These are phyloP conservation scores for Phytophthora fragariae DNA, from an alignment of 352 stramenopile genomes.

Conservation along the genomic window DNA sequence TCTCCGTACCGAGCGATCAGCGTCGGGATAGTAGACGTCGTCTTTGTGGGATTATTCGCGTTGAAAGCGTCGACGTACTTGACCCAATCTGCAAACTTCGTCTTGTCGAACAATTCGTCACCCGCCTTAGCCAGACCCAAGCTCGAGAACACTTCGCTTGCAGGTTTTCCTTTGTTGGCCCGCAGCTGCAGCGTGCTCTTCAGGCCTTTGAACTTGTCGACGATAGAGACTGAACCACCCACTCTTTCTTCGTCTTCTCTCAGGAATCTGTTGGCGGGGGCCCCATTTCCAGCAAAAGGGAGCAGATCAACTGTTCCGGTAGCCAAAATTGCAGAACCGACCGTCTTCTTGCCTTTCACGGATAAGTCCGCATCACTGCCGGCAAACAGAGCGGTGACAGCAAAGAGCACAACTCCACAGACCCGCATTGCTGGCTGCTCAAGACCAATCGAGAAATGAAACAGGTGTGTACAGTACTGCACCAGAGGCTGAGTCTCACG, in stretches of 20 bases:
- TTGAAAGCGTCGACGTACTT: conserved; percentile 8
- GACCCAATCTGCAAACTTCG: background rate
- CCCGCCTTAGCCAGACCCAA: background rate
- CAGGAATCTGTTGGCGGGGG: background rate
- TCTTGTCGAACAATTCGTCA: background rate
- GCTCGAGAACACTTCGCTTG: background rate
- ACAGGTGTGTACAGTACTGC: background rate
- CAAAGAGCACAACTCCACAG: background rate
- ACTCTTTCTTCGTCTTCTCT: background rate
- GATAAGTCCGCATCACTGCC: background rate
- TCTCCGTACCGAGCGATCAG: conserved; percentile 1
- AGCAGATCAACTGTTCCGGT: background rate
- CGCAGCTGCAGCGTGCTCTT: background rate
- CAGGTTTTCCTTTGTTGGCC: background rate
- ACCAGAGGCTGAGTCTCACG: background rate
- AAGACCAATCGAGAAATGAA: background rate
- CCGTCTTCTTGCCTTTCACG: background rate
- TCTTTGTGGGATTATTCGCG: background rate
- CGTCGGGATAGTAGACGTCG: background rate
- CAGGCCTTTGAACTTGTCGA: background rate
- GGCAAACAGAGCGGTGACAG: background rate
- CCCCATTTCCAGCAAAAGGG: background rate
- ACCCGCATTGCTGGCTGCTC: background rate
- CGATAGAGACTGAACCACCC: background rate
- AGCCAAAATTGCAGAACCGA: background rate